Conservation (phyloP, 2,329 filamentous ascomycete genomes). For the Phyllosticta citriasiana region DNA sequence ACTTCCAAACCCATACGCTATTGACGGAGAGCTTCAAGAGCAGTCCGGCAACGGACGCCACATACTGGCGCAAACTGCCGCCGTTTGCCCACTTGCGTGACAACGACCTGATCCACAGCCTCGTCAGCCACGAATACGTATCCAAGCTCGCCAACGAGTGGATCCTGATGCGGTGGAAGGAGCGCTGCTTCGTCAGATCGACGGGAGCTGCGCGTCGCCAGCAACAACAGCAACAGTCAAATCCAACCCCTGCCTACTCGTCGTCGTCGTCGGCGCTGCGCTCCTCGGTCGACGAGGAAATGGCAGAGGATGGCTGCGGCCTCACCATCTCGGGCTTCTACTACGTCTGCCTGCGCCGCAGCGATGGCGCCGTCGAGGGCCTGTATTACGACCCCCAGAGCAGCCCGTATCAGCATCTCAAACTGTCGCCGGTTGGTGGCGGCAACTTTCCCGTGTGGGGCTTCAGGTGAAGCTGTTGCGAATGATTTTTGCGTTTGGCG, state of each 20-base stretch:
- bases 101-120: constrained; percentile 32
- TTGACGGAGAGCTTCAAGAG: constrained; percentile 41
- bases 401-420: constrained; percentile 44
- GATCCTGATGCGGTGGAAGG: constrained; percentile 49
- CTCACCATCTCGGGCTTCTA: constrained; percentile 47
- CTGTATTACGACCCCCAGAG: constrained; percentile 47
- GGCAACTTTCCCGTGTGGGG: constrained; percentile 30
- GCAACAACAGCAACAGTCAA: not conserved
- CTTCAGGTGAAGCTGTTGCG: constrained; percentile 22
- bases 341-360: constrained; percentile 39
- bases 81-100: constrained; percentile 31
- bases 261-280: not conserved
- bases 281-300: constrained; percentile 4
- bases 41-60: constrained; percentile 34
- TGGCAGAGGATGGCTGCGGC: constrained; percentile 26
- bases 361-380: constrained; percentile 39
- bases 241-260: constrained; percentile 4
- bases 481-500: not conserved
- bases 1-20: constrained; percentile 44
- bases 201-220: constrained; percentile 9
- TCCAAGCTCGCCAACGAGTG: constrained; percentile 35
- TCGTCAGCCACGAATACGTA: constrained; percentile 33
- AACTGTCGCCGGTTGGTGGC: constrained; percentile 28
- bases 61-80: constrained; percentile 40
- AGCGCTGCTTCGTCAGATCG: constrained; percentile 38